Base-by-base conservation (phyloP, 495 filamentous ascomycete genomes). In the Hyaloscypha hepaticicola region DNA sequence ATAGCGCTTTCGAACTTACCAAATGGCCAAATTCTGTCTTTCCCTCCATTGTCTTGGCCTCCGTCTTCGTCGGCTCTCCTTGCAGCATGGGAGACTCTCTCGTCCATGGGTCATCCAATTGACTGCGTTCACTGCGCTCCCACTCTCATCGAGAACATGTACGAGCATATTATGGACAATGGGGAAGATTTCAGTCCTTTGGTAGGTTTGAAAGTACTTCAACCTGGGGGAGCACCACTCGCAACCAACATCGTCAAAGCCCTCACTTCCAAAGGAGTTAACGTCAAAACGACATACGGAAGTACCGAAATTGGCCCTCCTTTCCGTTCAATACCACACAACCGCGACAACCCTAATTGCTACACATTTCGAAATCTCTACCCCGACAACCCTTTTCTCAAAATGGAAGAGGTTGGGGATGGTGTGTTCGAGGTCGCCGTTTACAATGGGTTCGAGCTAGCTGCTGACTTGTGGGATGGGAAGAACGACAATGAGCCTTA, bases 261-360 rank as follows among this genome's bases (percentile, higher is more conserved):
- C 9, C 64, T 72, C 21, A 49, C 61, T 12, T 48, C 56, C 6
- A 48, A 57, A n/a, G 69, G 69, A 2, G 64, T 72, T 7, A 72
- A 72, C 41, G 66, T 72, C 56, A 72, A 72, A 38, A 69, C 69
- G 1, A 72, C 69, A 3, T 72, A 69, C 26, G 69, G 69, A 2
- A 69, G 66, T 34, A 72, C 69, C 21, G 69, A 72, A 48, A 72
- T 72, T 60, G 69, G 69, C 8, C 69, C 69, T 24, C 66, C 69
- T 1, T 64, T 72, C 21, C 66, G 69, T n/a, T 58, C 69, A 31
- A 69, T 72, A 34, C 66, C 69, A 16, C 65, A 70, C 31, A 66
- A 60, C 0, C 45, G 57, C 22, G 52, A 60, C 22, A 72, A 67
- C 63, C 49, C 55, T 0, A 52, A 61, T 45, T 69, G 66, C 60